A percentile compares a stretch with the other conserved stretches of the same genome.
phyloP scores from a whole-genome alignment of 495 filamentous ascomycete species.

The Viridothelium virens region DNA sequence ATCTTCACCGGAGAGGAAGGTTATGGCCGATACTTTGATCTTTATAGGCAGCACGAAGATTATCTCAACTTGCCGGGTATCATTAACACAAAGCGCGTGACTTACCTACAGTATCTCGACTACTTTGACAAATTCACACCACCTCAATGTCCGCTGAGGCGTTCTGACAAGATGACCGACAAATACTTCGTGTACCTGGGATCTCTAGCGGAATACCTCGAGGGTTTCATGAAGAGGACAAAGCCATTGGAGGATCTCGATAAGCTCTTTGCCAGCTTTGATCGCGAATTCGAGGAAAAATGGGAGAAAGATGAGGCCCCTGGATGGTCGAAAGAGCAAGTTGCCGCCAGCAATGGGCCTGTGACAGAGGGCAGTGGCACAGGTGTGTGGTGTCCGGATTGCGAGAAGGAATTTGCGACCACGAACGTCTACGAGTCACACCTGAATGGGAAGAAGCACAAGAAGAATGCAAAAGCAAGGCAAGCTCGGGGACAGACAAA shows the following conservation, averaged over 20 bases:
- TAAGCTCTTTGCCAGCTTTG: conserved; percentile 64
- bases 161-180: conserved; percentile 76
- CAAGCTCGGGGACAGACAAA: conserved; percentile 31
- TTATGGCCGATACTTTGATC: conserved; percentile 82
- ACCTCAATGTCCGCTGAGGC: conserved; percentile 61
- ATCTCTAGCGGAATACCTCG: conserved; percentile 71
- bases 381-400: conserved; percentile 78
- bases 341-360: conserved; percentile 41
- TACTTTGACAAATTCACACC: conserved; percentile 78
- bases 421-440: conserved; percentile 90
- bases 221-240: conserved; percentile 73
- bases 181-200: conserved; percentile 84
- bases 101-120: conserved; percentile 86
- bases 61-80: conserved; percentile 82
- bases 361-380: conserved; percentile 51
- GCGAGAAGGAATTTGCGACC: conserved; percentile 90
- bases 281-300: conserved; percentile 70
- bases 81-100: conserved; percentile 53
- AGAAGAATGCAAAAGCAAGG: conserved; percentile 62
- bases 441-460: conserved; percentile 83
- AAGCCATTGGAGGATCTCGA: conserved; percentile 76
- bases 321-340: conserved; percentile 63
- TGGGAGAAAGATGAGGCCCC: conserved; percentile 73
- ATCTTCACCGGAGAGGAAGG: conserved; percentile 96
- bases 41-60: conserved; percentile 73